Evolutionary conservation across 2,329 filamentous ascomycete species (phyloP), one percentile per base, ranked within the genome.

Genomic region (Ilyonectria mors-panacis): DNA sequence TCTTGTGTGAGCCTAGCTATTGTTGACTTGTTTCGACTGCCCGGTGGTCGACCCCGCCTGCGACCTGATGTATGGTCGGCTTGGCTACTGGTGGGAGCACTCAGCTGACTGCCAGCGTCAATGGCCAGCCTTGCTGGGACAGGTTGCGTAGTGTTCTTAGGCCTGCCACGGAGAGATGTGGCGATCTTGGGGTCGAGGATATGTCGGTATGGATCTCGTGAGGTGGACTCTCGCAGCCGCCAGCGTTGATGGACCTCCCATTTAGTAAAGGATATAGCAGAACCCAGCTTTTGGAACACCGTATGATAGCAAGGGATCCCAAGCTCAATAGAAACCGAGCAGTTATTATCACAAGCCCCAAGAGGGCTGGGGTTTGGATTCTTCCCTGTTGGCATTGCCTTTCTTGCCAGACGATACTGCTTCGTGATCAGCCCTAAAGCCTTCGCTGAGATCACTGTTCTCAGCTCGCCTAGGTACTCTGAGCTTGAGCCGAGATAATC

Each of bases 181-280:
- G 51, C 42, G 42, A 63, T 63, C 51, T 63, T 63, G 13, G 59
- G 59, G 30, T 63, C 59, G 17, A 63, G 59, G 28, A 63, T 63
- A 21, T 51, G 51, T 45, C 51, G 50, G 17, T 57, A 63, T 21
- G 39, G 50, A 39, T 63, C 44, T 15, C 15, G 59, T 8, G 59
- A 62, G 19, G 50, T 26, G 17, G 23, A 26, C 23, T 62, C 48
- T 23, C 59, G 23, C 28, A 57, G 51, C n/a, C 53, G 59, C 51
- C 50, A 37, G 33, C 33, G 33, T 37, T 37, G 33, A 37, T 37
- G 6, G 33, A 37, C 33, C 33, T 37, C 33, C 33, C 33, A 37
- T 37, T 37, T 37, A 37, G 33, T 37, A 37, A 37, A 37, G 33
- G 33, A 37, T 37, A 13, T 37, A 37, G 33, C 21, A 23, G 47